A percentile compares a stretch with the other conserved stretches of the same genome.
phyloP scores from a whole-genome alignment of 2,329 filamentous ascomycete species.

The Colletotrichum aenigma region DNA sequence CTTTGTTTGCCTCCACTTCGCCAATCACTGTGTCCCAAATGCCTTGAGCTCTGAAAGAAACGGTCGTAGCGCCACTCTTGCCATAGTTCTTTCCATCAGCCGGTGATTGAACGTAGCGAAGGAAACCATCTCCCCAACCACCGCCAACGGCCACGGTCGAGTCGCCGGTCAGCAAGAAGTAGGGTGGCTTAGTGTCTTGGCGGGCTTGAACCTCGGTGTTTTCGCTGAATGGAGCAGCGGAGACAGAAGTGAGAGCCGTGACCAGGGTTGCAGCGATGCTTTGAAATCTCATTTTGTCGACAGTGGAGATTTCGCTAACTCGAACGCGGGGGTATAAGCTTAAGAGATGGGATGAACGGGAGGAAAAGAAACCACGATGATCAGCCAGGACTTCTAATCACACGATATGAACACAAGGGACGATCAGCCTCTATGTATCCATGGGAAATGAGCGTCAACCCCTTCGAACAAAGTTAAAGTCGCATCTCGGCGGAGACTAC shows the following conservation, averaged over 20 bases:
- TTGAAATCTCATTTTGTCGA: background rate
- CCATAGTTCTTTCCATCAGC: slow-evolving; percentile 61
- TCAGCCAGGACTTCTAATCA: background rate
- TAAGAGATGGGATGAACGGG: background rate
- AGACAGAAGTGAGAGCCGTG: slow-evolving; percentile 28
- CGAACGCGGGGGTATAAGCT: background rate
- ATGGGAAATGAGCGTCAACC: background rate
- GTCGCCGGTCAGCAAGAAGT: slow-evolving; percentile 54
- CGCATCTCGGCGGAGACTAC: slow-evolving; percentile 12
- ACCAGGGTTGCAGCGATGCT: background rate
- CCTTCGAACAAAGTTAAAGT: background rate
- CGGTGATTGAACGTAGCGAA: slow-evolving; percentile 50
- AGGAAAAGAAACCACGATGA: background rate
- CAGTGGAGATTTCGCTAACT: background rate
- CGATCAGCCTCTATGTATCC: background rate
- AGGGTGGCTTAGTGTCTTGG: slow-evolving; percentile 34
- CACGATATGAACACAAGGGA: background rate
- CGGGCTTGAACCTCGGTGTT: background rate
- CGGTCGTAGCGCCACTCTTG: slow-evolving; percentile 61
- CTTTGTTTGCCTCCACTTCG: slow-evolving; percentile 41
- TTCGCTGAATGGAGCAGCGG: background rate
- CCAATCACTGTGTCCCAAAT: slow-evolving; percentile 55
- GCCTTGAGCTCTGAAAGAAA: slow-evolving; percentile 54
- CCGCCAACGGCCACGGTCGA: slow-evolving; percentile 52
- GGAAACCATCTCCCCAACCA: slow-evolving; percentile 65